Evolutionary conservation across 108 stramenopile genomes (phyloP), one percentile per base, ranked within the genome.

Genomic region (Nitzschia putrida): DNA sequence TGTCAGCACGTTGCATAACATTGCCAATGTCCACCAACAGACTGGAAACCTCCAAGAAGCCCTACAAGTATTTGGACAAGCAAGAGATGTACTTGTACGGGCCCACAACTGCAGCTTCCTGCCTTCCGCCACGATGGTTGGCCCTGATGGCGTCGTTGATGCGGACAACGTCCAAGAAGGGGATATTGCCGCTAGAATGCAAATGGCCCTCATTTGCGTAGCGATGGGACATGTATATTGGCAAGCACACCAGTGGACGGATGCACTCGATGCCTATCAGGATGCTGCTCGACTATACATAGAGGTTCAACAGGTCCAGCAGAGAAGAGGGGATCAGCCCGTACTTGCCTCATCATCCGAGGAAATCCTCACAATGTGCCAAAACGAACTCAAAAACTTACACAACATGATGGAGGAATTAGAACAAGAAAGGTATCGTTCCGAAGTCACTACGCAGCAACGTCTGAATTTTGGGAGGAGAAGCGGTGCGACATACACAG

Each of bases 1-100:
- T 45, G 50, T 76, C 14, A 56, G 66, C 8, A 84, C 83, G 2
- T 40, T 80, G 21, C 83, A 84, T 53, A 84, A 84, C 65, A 78
- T 80, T 43, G 76, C 80, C 40, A 84, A 80, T 69, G 71, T 84
- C 20, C 63, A 67, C 49, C 77, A 71, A 54, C 61, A 71, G 26
- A 64, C 51, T 12, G 53, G 64, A 21, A 47, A 80, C 20, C 58
- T 67, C 12, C 16, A 25, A 0, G 14, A 18, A 39, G 76, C 83
- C 8, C 37, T 80, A 23, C 22, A 55, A 23, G 56, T 44, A n/a
- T 74, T 81, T 34, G 45, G 43, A 22, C 47, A 78, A 53, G 76
- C 82, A 11, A 64, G 61, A 45, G 61, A 63, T 12, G 11, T 59
- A 4, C 47, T 49, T 49, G 47, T 18, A 16, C 47, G 6, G 18